phyloP scores from a whole-genome alignment of 495 filamentous ascomycete species.

The Lasiosphaeriaceae sp. region DNA sequence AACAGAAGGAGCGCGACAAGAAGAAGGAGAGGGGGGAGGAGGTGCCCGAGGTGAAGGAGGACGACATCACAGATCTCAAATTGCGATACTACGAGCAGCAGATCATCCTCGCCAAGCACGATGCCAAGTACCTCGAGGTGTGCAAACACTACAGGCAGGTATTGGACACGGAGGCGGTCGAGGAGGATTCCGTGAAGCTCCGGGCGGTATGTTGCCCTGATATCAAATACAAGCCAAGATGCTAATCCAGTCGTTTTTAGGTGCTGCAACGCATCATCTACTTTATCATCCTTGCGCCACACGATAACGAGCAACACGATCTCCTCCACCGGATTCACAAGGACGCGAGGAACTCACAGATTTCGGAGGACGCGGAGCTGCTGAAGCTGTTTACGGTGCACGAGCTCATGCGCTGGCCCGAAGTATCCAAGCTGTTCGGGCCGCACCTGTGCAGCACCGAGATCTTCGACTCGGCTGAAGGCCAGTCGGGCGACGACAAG shows the following conservation, averaged over 20 bases:
- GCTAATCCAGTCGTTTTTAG: constrained; percentile 38
- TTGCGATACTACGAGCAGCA: constrained; percentile 95
- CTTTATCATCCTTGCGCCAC: constrained; percentile 92
- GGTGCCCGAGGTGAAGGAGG: constrained; percentile 68
- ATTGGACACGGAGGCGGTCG: constrained; percentile 88
- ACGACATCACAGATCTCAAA: constrained; percentile 95
- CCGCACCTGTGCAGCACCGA: constrained; percentile 86
- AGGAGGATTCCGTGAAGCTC: constrained; percentile 81
- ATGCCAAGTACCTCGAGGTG: constrained; percentile 91
- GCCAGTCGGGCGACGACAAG: constrained; percentile 65
- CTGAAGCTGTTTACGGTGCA: constrained; percentile 92
- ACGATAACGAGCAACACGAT: constrained; percentile 98
- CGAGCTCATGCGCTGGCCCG: constrained; percentile 97
- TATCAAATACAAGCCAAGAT: not conserved
- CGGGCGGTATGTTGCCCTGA: constrained; percentile 59
- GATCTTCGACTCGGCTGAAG: constrained; percentile 67
- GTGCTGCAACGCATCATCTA: constrained; percentile 90
- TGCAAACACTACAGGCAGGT: constrained; percentile 98
- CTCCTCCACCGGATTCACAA: constrained; percentile 86
- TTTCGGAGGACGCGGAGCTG: constrained; percentile 72
- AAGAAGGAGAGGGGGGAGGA: constrained; percentile 74
- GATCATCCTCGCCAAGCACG: constrained; percentile 90
- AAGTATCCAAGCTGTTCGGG: constrained; percentile 80
- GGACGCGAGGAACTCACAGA: constrained; percentile 62
- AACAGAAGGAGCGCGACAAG: constrained; percentile 78